Percentiles rank a stretch among this genome's conserved stretches.
phyloP scores from a whole-genome alignment of 495 filamentous ascomycete species.

The Neurospora sublineolata region DNA sequence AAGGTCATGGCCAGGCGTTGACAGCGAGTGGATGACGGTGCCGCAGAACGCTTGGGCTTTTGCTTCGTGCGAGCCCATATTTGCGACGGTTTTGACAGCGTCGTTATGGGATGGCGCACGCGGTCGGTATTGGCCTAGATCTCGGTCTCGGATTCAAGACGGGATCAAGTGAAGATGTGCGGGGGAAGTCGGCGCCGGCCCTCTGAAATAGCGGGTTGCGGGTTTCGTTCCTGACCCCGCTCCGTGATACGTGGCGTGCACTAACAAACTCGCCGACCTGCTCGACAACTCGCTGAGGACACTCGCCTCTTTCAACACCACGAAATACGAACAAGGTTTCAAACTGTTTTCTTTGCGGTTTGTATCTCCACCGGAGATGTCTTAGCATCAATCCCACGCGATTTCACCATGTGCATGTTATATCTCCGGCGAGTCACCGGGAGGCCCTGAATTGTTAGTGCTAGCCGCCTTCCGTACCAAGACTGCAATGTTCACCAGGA shows the following conservation, averaged over 20 bases:
- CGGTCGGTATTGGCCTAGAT: background rate
- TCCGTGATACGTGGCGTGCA: background rate
- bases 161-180: background rate
- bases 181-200: background rate
- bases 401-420: background rate
- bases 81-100: background rate
- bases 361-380: background rate
- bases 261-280: background rate
- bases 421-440: background rate
- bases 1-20: conserved; percentile 20
- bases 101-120: background rate
- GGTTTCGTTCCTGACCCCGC: background rate
- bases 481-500: background rate
- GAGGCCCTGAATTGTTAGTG: background rate
- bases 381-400: background rate
- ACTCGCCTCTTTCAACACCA: background rate
- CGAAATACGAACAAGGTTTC: fast-evolving
- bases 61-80: background rate
- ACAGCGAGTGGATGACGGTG: conserved; percentile 40
- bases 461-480: background rate
- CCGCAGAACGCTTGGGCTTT: conserved; percentile 35
- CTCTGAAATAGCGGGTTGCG: background rate
- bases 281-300: background rate
- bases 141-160: background rate
- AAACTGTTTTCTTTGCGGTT: background rate